Evolutionary conservation across 2,329 filamentous ascomycete genomes (phyloP).

Genomic region (Aspergillus novofumigatus): DNA sequence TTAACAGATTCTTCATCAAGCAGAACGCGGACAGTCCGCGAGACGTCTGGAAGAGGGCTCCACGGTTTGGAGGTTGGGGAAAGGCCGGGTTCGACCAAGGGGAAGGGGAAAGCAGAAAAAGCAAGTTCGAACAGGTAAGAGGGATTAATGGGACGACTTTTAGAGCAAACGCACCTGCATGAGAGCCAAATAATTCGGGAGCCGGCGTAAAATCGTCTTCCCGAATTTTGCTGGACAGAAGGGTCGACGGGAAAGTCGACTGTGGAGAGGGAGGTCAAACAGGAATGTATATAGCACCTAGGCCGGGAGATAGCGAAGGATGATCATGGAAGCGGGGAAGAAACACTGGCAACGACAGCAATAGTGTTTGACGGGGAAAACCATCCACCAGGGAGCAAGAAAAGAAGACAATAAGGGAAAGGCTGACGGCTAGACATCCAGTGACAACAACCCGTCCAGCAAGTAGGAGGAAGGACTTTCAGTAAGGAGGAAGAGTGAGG

Average conservation of each 20-base stretch:
- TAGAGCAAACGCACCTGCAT: slow-evolving; percentile 34
- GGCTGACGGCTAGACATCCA: slow-evolving; percentile 20
- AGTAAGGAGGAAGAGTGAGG: background rate
- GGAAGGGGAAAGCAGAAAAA: slow-evolving; percentile 2
- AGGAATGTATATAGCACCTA: slow-evolving; percentile 31
- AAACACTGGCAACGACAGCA: background rate
- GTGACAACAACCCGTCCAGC: slow-evolving; percentile 8
- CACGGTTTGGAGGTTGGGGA: background rate
- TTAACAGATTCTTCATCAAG: background rate
- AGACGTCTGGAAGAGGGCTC: background rate
- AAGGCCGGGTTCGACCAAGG: background rate
- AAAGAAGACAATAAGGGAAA: slow-evolving; percentile 12
- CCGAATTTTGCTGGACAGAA: slow-evolving; percentile 23
- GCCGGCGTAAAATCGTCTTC: slow-evolving; percentile 17
- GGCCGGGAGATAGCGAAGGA: slow-evolving; percentile 27
- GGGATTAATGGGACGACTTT: slow-evolving; percentile 1
- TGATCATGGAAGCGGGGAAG: slow-evolving; percentile 41
- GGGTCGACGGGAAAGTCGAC: slow-evolving; percentile 19
- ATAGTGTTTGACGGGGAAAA: slow-evolving; percentile 11
- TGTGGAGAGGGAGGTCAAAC: slow-evolving; percentile 28
- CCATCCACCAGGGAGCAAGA: slow-evolving; percentile 17
- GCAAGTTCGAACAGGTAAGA: slow-evolving; percentile 2
- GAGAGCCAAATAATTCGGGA: slow-evolving; percentile 27
- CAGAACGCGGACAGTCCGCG: background rate
- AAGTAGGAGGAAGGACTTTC: background rate